Evolutionary conservation across 129 eudicot species (phyloP).

Genomic region (Mikania micrantha): DNA sequence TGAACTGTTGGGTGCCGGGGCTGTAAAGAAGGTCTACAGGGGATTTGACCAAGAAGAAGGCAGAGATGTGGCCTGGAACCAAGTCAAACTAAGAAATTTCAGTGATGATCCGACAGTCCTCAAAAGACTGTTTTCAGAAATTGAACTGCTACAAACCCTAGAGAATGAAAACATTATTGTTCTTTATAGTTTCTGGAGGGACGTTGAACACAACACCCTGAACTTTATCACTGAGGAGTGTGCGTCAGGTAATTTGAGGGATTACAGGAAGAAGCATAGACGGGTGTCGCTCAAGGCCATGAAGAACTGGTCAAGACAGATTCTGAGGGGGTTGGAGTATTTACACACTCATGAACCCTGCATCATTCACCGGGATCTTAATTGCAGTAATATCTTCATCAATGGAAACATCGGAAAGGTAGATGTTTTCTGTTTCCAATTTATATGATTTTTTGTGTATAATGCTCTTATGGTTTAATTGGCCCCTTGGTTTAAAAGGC

Average conservation of each 20-base stretch:
- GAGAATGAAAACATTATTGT: slow-evolving; percentile 61
- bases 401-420: slow-evolving; percentile 80
- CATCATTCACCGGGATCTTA: slow-evolving; percentile 68
- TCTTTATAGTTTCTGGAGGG: slow-evolving; percentile 61
- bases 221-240: slow-evolving; percentile 77
- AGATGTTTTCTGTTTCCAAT: neutral
- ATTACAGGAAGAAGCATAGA: slow-evolving; percentile 67
- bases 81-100: slow-evolving; percentile 45
- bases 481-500: too few species aligned
- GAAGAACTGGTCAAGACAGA: slow-evolving; percentile 75
- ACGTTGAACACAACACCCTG: slow-evolving; percentile 38
- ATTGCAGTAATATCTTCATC: slow-evolving; percentile 77
- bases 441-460: neutral
- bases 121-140: slow-evolving; percentile 45
- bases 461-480: neutral
- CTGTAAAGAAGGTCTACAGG: slow-evolving; percentile 75
- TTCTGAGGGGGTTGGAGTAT: slow-evolving; percentile 63
- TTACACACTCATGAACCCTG: slow-evolving; percentile 78
- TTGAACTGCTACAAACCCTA: slow-evolving; percentile 42
- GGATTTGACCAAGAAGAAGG: slow-evolving; percentile 71
- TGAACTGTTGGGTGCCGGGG: slow-evolving; percentile 67
- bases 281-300: slow-evolving; percentile 59
- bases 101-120: slow-evolving; percentile 48
- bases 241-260: slow-evolving; percentile 68
- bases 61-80: slow-evolving; percentile 79